Evolutionary conservation across 495 filamentous ascomycete genomes (phyloP), one percentile per base, ranked within the genome.

Genomic region (Diplogelasinospora grovesii): DNA sequence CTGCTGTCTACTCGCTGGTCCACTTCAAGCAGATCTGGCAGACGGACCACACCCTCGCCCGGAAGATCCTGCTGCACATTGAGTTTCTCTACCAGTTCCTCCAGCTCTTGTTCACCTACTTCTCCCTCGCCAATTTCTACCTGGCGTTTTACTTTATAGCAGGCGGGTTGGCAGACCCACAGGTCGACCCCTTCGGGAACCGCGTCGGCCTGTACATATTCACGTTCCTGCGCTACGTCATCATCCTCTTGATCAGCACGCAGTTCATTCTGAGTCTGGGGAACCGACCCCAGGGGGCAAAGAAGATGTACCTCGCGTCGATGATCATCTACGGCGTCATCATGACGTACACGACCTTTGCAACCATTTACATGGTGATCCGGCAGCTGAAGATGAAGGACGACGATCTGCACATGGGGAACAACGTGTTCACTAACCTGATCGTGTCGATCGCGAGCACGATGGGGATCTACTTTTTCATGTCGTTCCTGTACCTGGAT

Each of bases 191-290:
- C 1, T 97, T 97, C 49, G 87, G 87, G 16, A 78, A 90, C 56
- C 73, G 81, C 43, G 81, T 90, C 56, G 88, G 87, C 18, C 71
- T 79, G 32, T 82, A 82, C 58, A 83, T 99, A 52, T 99, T 99
- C 63, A 69, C 76, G 22, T 73, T 97, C 38, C 68, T 99, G 10
- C 79, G 86, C 29, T 96, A 95, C 59, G 71, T 79, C 28, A 88
- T 82, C 60, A 71, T 94, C 5, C 70, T 98, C 24, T 74, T 95
- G 34, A 95, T 96, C 63, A 85, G 80, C 63, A 82, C 86, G 43
- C 92, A 97, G 58, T 98, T 99, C 60, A 95, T 99, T 56, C 77
- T 99, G 14, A 92, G 85, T n/a, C 87, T 99, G 68, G 93, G 93
- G 35, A 99, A 99, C 65, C 81, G 93, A 27, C 93, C 93, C 13